Percentiles rank a stretch among this genome's conserved stretches.
Evolutionary conservation across 306 rosid genomes (phyloP).

Genomic region (Prinsepia uniflora): DNA sequence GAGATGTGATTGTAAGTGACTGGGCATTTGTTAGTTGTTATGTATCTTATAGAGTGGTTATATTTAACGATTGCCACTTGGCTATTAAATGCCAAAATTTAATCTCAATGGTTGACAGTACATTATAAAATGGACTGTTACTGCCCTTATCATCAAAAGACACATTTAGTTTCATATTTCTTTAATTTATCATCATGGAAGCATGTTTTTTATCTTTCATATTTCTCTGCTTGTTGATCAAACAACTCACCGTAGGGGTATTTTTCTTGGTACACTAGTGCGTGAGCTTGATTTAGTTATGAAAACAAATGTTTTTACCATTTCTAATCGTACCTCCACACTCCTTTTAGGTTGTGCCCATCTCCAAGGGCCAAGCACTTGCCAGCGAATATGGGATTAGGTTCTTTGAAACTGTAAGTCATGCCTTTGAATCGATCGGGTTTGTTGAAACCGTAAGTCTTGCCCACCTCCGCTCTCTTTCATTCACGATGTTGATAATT

Average conservation of each 20-base stretch:
- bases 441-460: too few relatives aligned
- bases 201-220: slow-evolving; percentile 4
- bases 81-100: too few relatives aligned
- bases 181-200: neutral
- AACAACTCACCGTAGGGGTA: neutral
- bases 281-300: neutral
- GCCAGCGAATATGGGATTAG: slow-evolving; percentile 92
- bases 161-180: slow-evolving; percentile 3
- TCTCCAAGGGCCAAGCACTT: slow-evolving; percentile 92
- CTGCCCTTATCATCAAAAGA: neutral
- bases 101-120: too few relatives aligned
- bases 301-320: neutral
- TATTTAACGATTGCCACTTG: too few relatives aligned
- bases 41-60: too few relatives aligned
- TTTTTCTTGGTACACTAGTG: neutral
- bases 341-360: slow-evolving; percentile 69
- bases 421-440: slow-evolving; percentile 4
- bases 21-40: neutral
- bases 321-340: neutral
- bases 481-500: slow-evolving; percentile 70
- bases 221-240: slow-evolving; percentile 5
- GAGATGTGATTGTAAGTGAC: slow-evolving; percentile 67
- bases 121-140: too few relatives aligned
- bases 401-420: slow-evolving; percentile 93
- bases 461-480: slow-evolving; percentile 10